Evolutionary conservation across 2,329 filamentous ascomycete species (phyloP).

Genomic region (Xylariales sp.): DNA sequence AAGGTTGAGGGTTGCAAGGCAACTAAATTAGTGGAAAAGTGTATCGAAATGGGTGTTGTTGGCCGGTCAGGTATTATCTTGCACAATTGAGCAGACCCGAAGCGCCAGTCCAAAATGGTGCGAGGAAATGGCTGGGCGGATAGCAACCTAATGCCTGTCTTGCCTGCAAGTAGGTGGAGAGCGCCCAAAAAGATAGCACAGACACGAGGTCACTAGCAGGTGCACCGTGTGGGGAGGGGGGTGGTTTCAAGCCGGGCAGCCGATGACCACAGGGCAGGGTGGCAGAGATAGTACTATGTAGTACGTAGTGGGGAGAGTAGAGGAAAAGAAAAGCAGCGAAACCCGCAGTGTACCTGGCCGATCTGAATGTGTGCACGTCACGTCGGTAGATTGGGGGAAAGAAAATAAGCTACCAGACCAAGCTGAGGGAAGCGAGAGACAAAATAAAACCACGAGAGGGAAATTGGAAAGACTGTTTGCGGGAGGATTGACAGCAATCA

Average conservation of each 20-base stretch:
- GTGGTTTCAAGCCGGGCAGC: background rate
- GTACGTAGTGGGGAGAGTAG: background rate
- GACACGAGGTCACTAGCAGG: slow-evolving; percentile 4
- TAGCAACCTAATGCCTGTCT: background rate
- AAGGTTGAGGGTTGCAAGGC: slow-evolving; percentile 3
- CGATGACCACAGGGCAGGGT: too few species aligned
- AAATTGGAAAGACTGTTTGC: too few species aligned
- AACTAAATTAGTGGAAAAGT: slow-evolving; percentile 2
- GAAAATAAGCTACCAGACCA: too few species aligned
- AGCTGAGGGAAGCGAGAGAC: too few species aligned
- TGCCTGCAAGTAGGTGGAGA: slow-evolving; percentile 5
- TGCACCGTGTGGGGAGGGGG: slow-evolving; percentile 3
- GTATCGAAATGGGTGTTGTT: slow-evolving; percentile 2
- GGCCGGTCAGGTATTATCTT: too few species aligned
- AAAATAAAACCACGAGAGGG: too few species aligned
- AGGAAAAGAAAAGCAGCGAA: background rate
- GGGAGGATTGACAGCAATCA: too few species aligned
- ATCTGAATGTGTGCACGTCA: too few species aligned
- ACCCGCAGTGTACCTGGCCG: too few species aligned
- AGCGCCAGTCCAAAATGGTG: background rate
- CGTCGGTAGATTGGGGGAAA: too few species aligned
- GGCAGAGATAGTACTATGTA: too few species aligned
- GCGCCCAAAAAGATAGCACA: slow-evolving; percentile 4
- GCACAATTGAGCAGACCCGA: too few species aligned
- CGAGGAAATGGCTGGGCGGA: background rate